Evolutionary conservation across 495 filamentous ascomycete genomes (phyloP).

Genomic region (Aspergillus haitiensis): DNA sequence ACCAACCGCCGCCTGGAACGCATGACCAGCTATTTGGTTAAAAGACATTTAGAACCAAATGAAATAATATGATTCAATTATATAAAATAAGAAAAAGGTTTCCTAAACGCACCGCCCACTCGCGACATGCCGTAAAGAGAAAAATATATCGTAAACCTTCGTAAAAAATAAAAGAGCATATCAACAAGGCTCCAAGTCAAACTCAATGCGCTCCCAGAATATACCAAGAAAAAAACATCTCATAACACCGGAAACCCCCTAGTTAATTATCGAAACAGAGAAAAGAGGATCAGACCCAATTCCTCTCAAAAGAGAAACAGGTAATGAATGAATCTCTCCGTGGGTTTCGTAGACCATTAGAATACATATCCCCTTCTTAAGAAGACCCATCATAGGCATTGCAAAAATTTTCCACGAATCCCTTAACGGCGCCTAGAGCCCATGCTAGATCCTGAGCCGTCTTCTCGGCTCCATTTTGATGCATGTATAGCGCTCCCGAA

Average conservation of each 20-base stretch:
- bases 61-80: no score
- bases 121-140: no score
- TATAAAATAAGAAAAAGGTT: no score
- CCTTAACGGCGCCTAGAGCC: constrained; percentile 49
- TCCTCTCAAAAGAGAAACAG: neutral
- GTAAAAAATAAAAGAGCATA: no score
- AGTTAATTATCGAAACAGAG: neutral
- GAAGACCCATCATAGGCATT: constrained; percentile 4
- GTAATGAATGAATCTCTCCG: constrained; percentile 3
- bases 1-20: no score
- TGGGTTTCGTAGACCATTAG: constrained; percentile 3
- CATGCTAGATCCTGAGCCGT: constrained; percentile 60
- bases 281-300: constrained; percentile 1
- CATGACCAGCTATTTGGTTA: no score
- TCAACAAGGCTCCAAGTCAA: no score
- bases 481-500: constrained; percentile 55
- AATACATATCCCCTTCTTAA: neutral
- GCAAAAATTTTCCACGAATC: constrained; percentile 58
- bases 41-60: no score
- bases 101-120: no score
- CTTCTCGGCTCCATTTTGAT: constrained; percentile 61
- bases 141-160: no score
- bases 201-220: neutral
- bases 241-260: neutral
- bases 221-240: neutral